Conservation (phyloP, 2,329 filamentous ascomycete genomes). For the Fusarium beomiforme region DNA sequence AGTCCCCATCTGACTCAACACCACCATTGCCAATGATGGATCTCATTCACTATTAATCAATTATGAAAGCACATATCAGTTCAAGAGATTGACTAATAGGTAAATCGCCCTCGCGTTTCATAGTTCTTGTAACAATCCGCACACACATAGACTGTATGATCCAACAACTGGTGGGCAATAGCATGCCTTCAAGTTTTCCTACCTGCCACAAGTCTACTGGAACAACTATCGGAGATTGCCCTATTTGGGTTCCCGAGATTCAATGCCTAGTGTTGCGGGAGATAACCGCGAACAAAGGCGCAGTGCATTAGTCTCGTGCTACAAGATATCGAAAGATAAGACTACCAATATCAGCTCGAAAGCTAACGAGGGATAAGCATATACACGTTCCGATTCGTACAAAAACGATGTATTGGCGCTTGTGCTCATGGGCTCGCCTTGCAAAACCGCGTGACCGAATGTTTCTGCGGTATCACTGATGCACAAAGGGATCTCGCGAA, state of each 20-base stretch:
- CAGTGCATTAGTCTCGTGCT: slow-evolving; percentile 11
- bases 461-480: neutral
- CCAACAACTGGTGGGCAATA: too few species aligned
- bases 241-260: neutral
- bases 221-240: neutral
- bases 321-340: neutral
- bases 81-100: too few species aligned
- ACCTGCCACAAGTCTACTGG: neutral
- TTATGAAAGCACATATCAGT: too few species aligned
- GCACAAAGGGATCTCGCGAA: neutral
- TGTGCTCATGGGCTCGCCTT: neutral
- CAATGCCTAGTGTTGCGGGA: neutral
- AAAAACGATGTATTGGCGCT: neutral
- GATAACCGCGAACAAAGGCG: neutral
- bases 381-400: neutral
- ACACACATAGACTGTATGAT: rapidly evolving
- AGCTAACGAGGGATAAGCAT: neutral
- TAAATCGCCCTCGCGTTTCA: too few species aligned
- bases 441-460: neutral
- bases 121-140: too few species aligned
- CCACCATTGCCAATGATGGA: too few species aligned
- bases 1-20: too few species aligned
- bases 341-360: neutral
- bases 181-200: too few species aligned
- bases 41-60: too few species aligned